Conservation (phyloP, 148 eudicot genomes). For the Gaultheria prostrata region DNA sequence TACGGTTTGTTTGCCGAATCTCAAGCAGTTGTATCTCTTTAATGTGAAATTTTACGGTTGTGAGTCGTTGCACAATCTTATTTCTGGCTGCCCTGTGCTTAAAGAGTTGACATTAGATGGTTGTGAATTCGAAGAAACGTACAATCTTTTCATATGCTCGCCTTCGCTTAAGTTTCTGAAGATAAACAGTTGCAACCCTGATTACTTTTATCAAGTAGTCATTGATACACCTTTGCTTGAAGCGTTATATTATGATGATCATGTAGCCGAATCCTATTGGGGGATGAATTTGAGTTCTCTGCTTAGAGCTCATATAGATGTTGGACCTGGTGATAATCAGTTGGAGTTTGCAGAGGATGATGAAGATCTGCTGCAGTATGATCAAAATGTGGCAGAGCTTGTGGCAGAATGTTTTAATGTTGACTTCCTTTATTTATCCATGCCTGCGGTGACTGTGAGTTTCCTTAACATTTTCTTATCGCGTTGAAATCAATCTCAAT, state of each 20-base stretch:
- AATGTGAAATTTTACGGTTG: neutral
- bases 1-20: neutral
- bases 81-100: constrained; percentile 11
- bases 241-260: neutral
- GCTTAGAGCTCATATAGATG: neutral
- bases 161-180: neutral
- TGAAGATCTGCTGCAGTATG: neutral
- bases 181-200: neutral
- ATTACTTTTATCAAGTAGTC: neutral
- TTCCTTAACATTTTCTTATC: too few relatives aligned
- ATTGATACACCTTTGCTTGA: neutral
- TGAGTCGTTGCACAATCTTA: neutral
- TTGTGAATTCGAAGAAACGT: neutral
- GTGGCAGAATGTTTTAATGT: neutral
- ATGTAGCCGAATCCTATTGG: neutral
- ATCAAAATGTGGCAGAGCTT: neutral
- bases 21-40: neutral
- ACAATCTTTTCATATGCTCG: neutral
- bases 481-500: too few relatives aligned
- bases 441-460: too few relatives aligned
- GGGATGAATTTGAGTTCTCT: neutral
- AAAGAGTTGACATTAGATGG: neutral
- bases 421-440: too few relatives aligned
- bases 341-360: neutral
- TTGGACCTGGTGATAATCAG: neutral